Percentiles rank a stretch among this genome's conserved stretches.
These are phyloP conservation scores for Aspergillus pseudoglaucus DNA, from an alignment of 2,329 filamentous ascomycete species.

Conservation along the genomic window DNA sequence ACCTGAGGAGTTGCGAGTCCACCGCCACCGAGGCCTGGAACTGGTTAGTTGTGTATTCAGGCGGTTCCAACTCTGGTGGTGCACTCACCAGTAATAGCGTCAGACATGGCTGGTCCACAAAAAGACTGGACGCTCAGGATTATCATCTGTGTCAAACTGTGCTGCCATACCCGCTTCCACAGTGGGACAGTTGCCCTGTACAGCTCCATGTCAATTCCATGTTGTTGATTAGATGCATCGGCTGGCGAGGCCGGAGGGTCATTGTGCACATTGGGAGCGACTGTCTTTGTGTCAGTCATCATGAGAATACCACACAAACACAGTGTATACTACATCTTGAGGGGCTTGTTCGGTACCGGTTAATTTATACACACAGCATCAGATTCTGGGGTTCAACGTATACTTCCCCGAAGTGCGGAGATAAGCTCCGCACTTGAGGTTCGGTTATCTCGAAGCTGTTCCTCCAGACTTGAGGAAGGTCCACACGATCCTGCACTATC, in stretches of 20 bases:
- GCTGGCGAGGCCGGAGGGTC: conserved; percentile 2
- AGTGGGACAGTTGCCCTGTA: conserved; percentile 21
- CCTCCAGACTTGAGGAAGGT: no score
- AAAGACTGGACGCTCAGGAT: conserved; percentile 43
- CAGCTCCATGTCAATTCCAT: conserved; percentile 28
- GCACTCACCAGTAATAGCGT: conserved; percentile 32
- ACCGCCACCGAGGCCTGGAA: conserved; percentile 36
- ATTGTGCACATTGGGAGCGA: not conserved
- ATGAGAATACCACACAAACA: not conserved
- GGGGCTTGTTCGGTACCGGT: not conserved
- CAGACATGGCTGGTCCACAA: conserved; percentile 37
- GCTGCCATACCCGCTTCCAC: conserved; percentile 43
- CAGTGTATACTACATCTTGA: not conserved
- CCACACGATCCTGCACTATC: no score
- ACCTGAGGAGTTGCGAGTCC: conserved; percentile 41
- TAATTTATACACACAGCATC: conserved; percentile 2
- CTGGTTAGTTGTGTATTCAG: not conserved
- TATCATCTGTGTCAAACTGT: conserved; percentile 47
- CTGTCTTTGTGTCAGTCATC: conserved; percentile 5
- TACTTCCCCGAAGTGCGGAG: not conserved
- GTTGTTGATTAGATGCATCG: conserved; percentile 10
- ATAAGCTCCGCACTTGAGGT: not conserved
- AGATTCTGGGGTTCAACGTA: not conserved
- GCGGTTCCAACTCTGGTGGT: not conserved
- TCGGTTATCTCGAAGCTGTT: no score